These are phyloP conservation scores for Cyberlindnera suaveolens DNA, from an alignment of 805 yeast species.

Conservation along the genomic window DNA sequence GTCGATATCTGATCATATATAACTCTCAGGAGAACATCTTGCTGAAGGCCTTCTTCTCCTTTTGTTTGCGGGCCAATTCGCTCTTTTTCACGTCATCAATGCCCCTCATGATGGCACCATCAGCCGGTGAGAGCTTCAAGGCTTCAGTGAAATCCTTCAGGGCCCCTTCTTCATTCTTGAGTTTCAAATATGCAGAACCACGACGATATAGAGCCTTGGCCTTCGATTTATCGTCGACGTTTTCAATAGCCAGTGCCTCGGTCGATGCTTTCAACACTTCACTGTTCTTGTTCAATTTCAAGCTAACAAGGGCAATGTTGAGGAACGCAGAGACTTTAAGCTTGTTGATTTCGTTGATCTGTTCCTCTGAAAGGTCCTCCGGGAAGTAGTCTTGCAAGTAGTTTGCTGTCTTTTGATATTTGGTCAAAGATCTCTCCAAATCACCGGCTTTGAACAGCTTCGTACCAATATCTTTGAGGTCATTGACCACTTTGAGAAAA, in stretches of 20 bases:
- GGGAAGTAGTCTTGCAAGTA: conserved; percentile 73
- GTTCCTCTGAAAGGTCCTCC: conserved; percentile 52
- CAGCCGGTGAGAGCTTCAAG: conserved; percentile 55
- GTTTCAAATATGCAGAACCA: conserved; percentile 62
- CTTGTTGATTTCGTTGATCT: conserved; percentile 41
- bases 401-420: conserved; percentile 67
- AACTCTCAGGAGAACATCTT: conserved; percentile 46
- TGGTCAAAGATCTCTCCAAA: conserved; percentile 47
- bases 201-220: conserved; percentile 87
- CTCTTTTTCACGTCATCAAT: conserved; percentile 49
- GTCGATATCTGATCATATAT: not conserved
- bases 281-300: conserved; percentile 52
- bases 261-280: conserved; percentile 55
- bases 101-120: conserved; percentile 64
- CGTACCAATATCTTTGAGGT: conserved; percentile 75
- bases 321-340: conserved; percentile 60
- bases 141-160: conserved; percentile 63
- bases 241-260: conserved; percentile 57
- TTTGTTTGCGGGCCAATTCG: conserved; percentile 49
- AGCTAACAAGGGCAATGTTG: conserved; percentile 69
- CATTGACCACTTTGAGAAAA: conserved; percentile 58
- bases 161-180: conserved; percentile 68
- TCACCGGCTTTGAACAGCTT: conserved; percentile 63
- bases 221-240: conserved; percentile 51
- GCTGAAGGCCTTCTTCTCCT: conserved; percentile 68